Conservation (phyloP, 2,329 filamentous ascomycete genomes). For the Alternaria brassicicola region DNA sequence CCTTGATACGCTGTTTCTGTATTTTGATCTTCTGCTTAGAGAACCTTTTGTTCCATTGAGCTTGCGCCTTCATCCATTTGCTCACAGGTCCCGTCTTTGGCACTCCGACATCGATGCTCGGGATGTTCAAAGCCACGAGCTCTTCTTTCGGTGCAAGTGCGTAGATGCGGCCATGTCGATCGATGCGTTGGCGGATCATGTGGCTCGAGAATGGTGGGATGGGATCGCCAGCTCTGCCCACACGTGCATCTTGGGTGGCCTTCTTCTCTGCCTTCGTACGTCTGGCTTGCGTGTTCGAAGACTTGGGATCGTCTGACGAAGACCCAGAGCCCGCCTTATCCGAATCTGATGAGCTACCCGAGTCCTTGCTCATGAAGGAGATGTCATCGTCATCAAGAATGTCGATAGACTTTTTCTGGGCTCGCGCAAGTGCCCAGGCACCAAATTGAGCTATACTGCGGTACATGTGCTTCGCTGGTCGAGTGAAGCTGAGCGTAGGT, state of each 20-base stretch:
- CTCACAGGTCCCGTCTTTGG: conserved; percentile 79
- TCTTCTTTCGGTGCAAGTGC: conserved; percentile 68
- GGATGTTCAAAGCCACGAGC: conserved; percentile 69
- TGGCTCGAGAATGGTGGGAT: conserved; percentile 79
- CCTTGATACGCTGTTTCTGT: conserved; percentile 74
- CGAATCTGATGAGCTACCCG: conserved; percentile 24
- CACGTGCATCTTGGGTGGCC: conserved; percentile 32
- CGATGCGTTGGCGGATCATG: conserved; percentile 91
- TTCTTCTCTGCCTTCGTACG: conserved; percentile 24
- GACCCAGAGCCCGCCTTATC: conserved; percentile 23
- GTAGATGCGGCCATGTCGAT: conserved; percentile 75
- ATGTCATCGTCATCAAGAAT: conserved; percentile 80
- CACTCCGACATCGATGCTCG: conserved; percentile 71
- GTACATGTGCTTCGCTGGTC: conserved; percentile 97
- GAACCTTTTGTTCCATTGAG: conserved; percentile 75
- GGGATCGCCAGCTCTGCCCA: conserved; percentile 87
- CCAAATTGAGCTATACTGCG: conserved; percentile 90
- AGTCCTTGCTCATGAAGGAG: conserved; percentile 72
- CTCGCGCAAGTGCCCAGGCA: conserved; percentile 84
- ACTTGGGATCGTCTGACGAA: conserved; percentile 33
- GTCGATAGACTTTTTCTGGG: conserved; percentile 79
- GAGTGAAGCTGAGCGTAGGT: conserved; percentile 91
- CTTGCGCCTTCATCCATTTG: conserved; percentile 81
- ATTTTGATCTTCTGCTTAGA: conserved; percentile 71
- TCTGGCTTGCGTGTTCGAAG: conserved; percentile 15